These are phyloP conservation scores for Cyathus striatus DNA, from an alignment of 768 basidiomycete genomes.

Conservation along the genomic window DNA sequence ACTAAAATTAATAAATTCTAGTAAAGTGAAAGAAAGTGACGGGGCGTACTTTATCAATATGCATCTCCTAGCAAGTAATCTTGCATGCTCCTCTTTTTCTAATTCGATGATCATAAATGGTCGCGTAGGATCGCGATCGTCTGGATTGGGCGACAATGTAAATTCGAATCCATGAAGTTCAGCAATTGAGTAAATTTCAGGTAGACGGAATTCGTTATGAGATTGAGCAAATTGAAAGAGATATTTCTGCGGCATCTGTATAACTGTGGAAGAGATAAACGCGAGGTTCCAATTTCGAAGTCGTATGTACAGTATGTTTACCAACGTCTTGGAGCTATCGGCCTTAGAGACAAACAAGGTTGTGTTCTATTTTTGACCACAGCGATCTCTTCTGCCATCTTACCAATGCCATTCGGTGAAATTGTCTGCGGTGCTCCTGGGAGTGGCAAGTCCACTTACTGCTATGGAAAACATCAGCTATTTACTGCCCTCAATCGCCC, in stretches of 20 bases:
- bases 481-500: slow-evolving; percentile 83
- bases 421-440: slow-evolving; percentile 84
- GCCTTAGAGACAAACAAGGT: too few species aligned
- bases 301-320: too few species aligned
- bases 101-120: slow-evolving; percentile 76
- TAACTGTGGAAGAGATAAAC: too few species aligned
- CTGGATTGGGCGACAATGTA: slow-evolving; percentile 35
- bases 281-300: too few species aligned
- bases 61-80: slow-evolving; percentile 68
- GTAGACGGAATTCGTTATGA: slow-evolving; percentile 79
- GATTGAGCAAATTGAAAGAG: slow-evolving; percentile 78
- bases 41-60: slow-evolving; percentile 76
- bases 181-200: slow-evolving; percentile 75
- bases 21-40: slow-evolving; percentile 4
- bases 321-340: too few species aligned
- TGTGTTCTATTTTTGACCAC: too few species aligned
- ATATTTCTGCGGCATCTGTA: slow-evolving; percentile 25
- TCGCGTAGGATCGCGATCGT: slow-evolving; percentile 46
- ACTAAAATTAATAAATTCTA: not conserved
- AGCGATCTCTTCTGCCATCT: too few species aligned
- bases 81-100: slow-evolving; percentile 67
- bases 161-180: slow-evolving; percentile 68
- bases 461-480: slow-evolving; percentile 84
- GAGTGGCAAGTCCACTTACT: slow-evolving; percentile 85
- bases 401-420: slow-evolving; percentile 87